phyloP scores from a whole-genome alignment of 306 rosid genomes.

The Glycyrrhiza uralensis region DNA sequence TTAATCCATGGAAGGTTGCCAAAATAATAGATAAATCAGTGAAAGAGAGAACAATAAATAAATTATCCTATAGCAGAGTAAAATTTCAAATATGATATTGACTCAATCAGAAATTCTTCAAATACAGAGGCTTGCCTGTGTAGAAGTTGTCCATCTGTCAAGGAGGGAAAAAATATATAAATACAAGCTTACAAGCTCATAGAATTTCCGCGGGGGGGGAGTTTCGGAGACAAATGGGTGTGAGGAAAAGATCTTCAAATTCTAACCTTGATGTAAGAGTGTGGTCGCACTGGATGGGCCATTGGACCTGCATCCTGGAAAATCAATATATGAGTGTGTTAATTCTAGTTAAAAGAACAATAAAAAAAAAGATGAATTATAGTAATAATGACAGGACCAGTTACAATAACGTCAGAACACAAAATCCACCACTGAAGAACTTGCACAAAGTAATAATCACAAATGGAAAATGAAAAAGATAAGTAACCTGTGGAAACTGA shows the following conservation, averaged over 20 bases:
- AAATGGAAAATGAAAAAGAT: neutral
- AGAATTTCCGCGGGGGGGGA: neutral
- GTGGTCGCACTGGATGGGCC: conserved; percentile 99
- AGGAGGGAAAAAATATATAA: conserved; percentile 24
- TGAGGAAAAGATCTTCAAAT: conserved; percentile 17
- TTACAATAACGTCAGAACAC: neutral
- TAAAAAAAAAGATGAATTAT: neutral
- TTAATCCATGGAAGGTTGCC: conserved; percentile 30
- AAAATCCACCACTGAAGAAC: conserved; percentile 9
- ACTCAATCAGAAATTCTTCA: conserved; percentile 9
- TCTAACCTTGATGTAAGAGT: conserved; percentile 95
- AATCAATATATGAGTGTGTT: conserved; percentile 23
- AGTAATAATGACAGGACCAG: neutral
- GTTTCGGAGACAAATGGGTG: conserved; percentile 2
- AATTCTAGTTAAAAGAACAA: neutral
- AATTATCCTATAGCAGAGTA: conserved; percentile 3
- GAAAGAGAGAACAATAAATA: conserved; percentile 22
- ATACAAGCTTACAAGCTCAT: conserved; percentile 25
- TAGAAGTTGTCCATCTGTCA: conserved; percentile 99
- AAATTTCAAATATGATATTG: conserved; percentile 12
- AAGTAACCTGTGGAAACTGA: conserved; percentile 93
- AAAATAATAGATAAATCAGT: conserved; percentile 37
- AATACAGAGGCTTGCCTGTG: conserved; percentile 64
- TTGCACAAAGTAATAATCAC: neutral
- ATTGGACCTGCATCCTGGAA: conserved; percentile 97